phyloP scores from a whole-genome alignment of 257 asterid genomes.

The Buddleja alternifolia region DNA sequence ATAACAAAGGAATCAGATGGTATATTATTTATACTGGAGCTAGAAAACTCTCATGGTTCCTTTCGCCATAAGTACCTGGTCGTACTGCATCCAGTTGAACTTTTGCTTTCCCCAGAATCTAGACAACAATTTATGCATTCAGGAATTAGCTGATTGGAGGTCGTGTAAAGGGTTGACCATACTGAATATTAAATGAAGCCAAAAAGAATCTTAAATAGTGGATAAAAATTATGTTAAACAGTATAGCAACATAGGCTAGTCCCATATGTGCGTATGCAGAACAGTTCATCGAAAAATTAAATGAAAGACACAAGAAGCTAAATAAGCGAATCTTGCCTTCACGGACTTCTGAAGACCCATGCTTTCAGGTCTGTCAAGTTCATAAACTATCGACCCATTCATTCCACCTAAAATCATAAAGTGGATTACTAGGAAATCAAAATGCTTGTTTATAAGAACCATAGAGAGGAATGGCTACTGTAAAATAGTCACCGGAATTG shows the following conservation, averaged over 20 bases:
- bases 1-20: conserved; percentile 23
- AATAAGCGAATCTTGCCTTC: conserved; percentile 55
- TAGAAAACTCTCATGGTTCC: conserved; percentile 4
- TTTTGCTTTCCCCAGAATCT: conserved; percentile 84
- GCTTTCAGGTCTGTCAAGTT: conserved; percentile 90
- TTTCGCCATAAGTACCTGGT: conserved; percentile 52
- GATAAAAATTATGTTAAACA: neutral
- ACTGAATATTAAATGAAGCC: conserved; percentile 26
- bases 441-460: neutral
- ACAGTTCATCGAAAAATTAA: neutral
- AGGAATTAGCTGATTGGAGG: conserved; percentile 47
- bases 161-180: conserved; percentile 31
- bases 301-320: conserved; percentile 16
- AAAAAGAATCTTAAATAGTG: conserved; percentile 33
- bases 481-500: neutral
- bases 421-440: conserved; percentile 5
- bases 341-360: conserved; percentile 74
- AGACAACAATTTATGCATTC: conserved; percentile 49
- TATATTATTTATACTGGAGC: conserved; percentile 3
- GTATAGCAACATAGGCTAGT: neutral
- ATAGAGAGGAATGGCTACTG: neutral
- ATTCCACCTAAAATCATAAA: conserved; percentile 70
- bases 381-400: conserved; percentile 89
- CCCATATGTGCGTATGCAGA: conserved; percentile 1
- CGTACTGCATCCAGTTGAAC: conserved; percentile 55